phyloP scores from a whole-genome alignment of 148 eudicot species.

The Rhododendron vialii region DNA sequence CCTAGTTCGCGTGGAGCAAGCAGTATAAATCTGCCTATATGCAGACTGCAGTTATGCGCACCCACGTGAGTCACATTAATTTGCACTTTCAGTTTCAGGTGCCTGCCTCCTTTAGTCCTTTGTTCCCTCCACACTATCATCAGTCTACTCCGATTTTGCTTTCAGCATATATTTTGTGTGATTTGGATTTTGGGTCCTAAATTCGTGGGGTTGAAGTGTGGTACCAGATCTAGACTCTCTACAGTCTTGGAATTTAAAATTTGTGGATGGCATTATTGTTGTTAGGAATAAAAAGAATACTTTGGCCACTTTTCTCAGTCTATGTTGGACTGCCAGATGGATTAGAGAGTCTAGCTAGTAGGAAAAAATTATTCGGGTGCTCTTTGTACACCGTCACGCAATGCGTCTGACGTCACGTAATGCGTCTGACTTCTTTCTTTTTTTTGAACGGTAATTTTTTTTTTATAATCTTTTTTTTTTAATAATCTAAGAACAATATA shows the following conservation, averaged over 20 bases:
- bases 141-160: background rate
- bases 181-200: background rate
- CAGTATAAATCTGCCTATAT: background rate
- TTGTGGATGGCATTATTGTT: background rate
- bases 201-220: background rate
- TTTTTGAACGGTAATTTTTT: too few species aligned
- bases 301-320: background rate
- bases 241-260: background rate
- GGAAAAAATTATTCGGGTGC: background rate
- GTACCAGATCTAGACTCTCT: too few species aligned
- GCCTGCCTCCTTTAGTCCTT: slow-evolving; percentile 5
- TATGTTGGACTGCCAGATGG: background rate
- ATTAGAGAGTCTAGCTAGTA: background rate
- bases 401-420: background rate
- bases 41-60: background rate
- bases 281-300: background rate
- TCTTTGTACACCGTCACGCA: background rate
- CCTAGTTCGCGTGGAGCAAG: background rate
- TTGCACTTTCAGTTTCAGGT: slow-evolving; percentile 19
- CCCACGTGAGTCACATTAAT: slow-evolving; percentile 5
- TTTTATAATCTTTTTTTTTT: too few species aligned
- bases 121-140: background rate
- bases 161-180: background rate
- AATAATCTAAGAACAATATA: too few species aligned
- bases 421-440: too few species aligned